These are phyloP conservation scores for Chloris gayana DNA, from an alignment of 176 grass and related monocot species.

Conservation along the genomic window DNA sequence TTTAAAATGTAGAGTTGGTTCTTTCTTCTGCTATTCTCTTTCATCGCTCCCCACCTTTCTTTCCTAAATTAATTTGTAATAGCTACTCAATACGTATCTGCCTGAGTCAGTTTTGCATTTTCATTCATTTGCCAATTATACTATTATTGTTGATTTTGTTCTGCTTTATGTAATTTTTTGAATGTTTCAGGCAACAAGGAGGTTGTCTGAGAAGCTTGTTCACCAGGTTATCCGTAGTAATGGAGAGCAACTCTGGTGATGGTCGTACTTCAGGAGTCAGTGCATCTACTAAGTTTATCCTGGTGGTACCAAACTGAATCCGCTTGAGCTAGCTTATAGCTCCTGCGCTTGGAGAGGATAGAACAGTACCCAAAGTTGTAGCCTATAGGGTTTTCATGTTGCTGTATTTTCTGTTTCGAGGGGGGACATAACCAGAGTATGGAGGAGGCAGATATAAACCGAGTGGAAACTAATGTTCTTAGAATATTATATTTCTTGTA, in stretches of 20 bases:
- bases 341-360: not conserved
- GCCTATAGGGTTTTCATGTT: conserved; percentile 11
- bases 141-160: not conserved
- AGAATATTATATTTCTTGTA: too few relatives aligned
- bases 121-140: not conserved
- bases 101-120: not conserved
- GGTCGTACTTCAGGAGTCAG: not conserved
- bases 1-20: not conserved
- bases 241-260: conserved; percentile 32
- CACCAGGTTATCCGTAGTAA: conserved; percentile 59
- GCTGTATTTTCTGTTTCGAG: conserved; percentile 3
- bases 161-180: conserved; percentile 8
- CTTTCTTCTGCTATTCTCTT: not conserved
- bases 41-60: not conserved
- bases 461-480: too few relatives aligned
- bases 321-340: not conserved
- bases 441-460: not conserved
- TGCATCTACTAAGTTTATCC: not conserved
- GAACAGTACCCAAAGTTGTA: conserved; percentile 22
- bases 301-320: not conserved
- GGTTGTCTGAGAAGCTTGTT: conserved; percentile 71
- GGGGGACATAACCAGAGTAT: not conserved
- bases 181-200: conserved; percentile 72
- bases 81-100: not conserved
- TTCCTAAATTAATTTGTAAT: not conserved